Evolutionary conservation across 2,329 filamentous ascomycete species (phyloP), one percentile per base, ranked within the genome.

Genomic region (Arthrocladium fulminans): DNA sequence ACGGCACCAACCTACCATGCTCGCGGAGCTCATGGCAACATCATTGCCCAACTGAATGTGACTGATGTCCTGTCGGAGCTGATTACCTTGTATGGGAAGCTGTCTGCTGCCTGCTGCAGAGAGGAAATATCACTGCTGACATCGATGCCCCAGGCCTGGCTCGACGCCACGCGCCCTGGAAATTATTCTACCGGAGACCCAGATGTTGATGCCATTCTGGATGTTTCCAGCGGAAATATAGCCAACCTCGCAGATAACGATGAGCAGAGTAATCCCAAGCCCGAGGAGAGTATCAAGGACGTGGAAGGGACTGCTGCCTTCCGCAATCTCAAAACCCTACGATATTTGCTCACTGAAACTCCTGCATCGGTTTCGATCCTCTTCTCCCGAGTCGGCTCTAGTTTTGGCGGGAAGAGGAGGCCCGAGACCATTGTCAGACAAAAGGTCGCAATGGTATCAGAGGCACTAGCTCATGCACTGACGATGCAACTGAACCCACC

Each of bases 351-450:
- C 10, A 83, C 84, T 59, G 83, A 86, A 27, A 77, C 94, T 57
- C 82, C 89, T 19, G 81, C 81, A 7, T 83, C 83, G 2, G 84
- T 89, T n/a, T 84, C 87, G 15, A 83, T 85, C 0, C 85, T 97
- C 57, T 84, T 95, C 61, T 87, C 94, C 60, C 83, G 81, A 1
- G 71, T 97, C 37, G 90, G 90, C 10, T 92, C 88, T 64, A 79
- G 84, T 13, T 71, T 97, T 19, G 74, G 94, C 3, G 80, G 81
- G 37, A 84, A 87, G 50, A 80, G 88, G 43, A 80, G 80, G 53
- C 74, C 79, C 23, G 88, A 96, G 57, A 59, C 70, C 2, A 76
- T 77, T 47, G 70, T 74, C 54, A 79, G 75, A 59, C 79, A 83
- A 60, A 81, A 80, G 63, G 76, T 77, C 25, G 70, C 69, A 17